These are phyloP conservation scores for Lindgomyces ingoldianus DNA, from an alignment of 495 filamentous ascomycete species.

Conservation along the genomic window DNA sequence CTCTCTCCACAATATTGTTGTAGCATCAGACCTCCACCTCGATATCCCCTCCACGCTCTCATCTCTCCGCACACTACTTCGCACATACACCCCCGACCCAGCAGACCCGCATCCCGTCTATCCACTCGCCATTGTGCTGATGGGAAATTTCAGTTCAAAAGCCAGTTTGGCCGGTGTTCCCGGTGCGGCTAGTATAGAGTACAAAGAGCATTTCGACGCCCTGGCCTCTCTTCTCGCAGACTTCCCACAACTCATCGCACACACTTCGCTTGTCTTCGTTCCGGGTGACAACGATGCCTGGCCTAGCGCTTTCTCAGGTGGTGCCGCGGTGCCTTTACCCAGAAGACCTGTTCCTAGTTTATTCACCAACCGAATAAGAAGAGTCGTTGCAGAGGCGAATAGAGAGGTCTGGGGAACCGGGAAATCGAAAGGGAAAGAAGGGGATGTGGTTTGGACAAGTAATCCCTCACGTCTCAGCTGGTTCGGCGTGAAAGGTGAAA, in stretches of 20 bases:
- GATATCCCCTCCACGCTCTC: conserved; percentile 76
- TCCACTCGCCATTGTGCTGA: conserved; percentile 75
- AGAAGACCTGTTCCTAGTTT: conserved; percentile 74
- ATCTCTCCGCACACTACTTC: conserved; percentile 74
- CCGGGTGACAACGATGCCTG: conserved; percentile 96
- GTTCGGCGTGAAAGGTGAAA: conserved; percentile 83
- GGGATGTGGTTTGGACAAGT: conserved; percentile 80
- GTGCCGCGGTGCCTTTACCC: conserved; percentile 75
- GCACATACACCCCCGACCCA: conserved; percentile 58
- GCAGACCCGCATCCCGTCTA: conserved; percentile 59
- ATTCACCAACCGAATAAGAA: conserved; percentile 79
- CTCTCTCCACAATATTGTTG: conserved; percentile 54
- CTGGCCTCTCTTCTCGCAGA: conserved; percentile 82
- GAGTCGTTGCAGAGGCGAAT: conserved; percentile 76
- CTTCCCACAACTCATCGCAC: conserved; percentile 76
- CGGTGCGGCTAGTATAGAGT: conserved; percentile 77
- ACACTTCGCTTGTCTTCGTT: conserved; percentile 84
- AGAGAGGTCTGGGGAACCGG: conserved; percentile 52
- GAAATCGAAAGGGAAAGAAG: conserved; percentile 51
- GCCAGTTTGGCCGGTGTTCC: conserved; percentile 68
- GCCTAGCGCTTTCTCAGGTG: conserved; percentile 80
- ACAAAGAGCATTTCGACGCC: conserved; percentile 90
- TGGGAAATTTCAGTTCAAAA: conserved; percentile 79
- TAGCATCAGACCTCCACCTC: conserved; percentile 81
- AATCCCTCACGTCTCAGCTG: conserved; percentile 80